These are phyloP conservation scores for Backusella mclennaniae DNA, from an alignment of 192 early-diverging fungal species.

Conservation along the genomic window DNA sequence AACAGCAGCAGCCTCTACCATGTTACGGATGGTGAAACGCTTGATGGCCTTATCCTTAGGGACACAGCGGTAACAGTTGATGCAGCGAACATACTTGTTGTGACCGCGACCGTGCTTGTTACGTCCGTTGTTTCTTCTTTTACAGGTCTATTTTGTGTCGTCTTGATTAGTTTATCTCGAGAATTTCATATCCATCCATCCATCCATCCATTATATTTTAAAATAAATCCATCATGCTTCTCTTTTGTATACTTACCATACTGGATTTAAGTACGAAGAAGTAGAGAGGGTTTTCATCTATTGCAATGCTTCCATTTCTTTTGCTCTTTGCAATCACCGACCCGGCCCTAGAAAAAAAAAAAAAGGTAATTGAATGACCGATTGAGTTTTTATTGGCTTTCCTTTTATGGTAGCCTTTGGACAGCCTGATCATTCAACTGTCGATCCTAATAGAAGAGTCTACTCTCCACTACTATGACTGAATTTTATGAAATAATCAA, in stretches of 20 bases:
- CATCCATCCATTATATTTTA: not conserved
- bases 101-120: slow-evolving; percentile 99
- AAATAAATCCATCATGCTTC: not conserved
- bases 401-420: too few relatives aligned
- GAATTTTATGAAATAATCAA: too few relatives aligned
- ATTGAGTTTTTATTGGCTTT: too few relatives aligned
- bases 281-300: slow-evolving; percentile 1
- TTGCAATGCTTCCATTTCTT: too few relatives aligned
- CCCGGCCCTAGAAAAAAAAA: too few relatives aligned
- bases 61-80: slow-evolving; percentile 97
- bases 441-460: too few relatives aligned
- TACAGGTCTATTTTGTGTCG: slow-evolving; percentile 72
- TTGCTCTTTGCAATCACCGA: too few relatives aligned
- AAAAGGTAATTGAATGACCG: too few relatives aligned
- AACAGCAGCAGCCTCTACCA: slow-evolving; percentile 97
- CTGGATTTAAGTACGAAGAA: slow-evolving; percentile 16
- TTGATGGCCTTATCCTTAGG: slow-evolving; percentile 99
- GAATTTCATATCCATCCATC: not conserved
- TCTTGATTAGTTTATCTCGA: not conserved
- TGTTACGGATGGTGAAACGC: slow-evolving; percentile 97
- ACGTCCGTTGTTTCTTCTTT: slow-evolving; percentile 99
- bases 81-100: slow-evolving; percentile 97
- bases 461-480: too few relatives aligned
- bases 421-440: too few relatives aligned
- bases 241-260: slow-evolving; percentile 14